phyloP scores from a whole-genome alignment of 208 protist species.

The Leishmania amazonensis region DNA sequence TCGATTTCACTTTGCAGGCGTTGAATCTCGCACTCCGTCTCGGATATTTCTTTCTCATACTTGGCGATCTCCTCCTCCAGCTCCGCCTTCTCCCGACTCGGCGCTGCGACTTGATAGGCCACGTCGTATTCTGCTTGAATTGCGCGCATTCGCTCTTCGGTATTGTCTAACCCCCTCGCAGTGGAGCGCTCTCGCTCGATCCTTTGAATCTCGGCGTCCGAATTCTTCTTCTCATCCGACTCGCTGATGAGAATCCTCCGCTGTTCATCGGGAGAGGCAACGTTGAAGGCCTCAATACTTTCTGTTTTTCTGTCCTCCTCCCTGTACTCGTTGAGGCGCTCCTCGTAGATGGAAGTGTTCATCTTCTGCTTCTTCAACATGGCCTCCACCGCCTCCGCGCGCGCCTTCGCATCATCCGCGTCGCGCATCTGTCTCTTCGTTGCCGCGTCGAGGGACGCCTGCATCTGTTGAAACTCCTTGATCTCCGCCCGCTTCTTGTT shows the following conservation, averaged over 20 bases:
- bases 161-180: slow-evolving; percentile 22
- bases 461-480: slow-evolving; percentile 31
- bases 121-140: slow-evolving; percentile 58
- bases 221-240: slow-evolving; percentile 24
- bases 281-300: slow-evolving; percentile 57
- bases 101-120: slow-evolving; percentile 34
- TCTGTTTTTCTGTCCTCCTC: slow-evolving; percentile 47
- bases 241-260: slow-evolving; percentile 33
- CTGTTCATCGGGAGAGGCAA: slow-evolving; percentile 58
- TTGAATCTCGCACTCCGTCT: slow-evolving; percentile 48
- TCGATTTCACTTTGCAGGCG: slow-evolving; percentile 57
- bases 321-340: slow-evolving; percentile 31
- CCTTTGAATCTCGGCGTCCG: slow-evolving; percentile 31
- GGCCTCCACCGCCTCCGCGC: slow-evolving; percentile 40
- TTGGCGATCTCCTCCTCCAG: slow-evolving; percentile 48
- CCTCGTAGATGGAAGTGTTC: slow-evolving; percentile 33
- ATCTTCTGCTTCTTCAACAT: slow-evolving; percentile 42
- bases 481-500: slow-evolving; percentile 43
- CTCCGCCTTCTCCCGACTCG: slow-evolving; percentile 44
- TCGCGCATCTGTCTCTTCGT: slow-evolving; percentile 32
- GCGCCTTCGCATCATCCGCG: slow-evolving; percentile 49
- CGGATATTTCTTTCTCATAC: slow-evolving; percentile 67
- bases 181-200: slow-evolving; percentile 33
- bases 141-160: slow-evolving; percentile 19
- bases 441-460: slow-evolving; percentile 29